Conservation (phyloP, 192 early-diverging fungal species). For the Podila horticola region DNA sequence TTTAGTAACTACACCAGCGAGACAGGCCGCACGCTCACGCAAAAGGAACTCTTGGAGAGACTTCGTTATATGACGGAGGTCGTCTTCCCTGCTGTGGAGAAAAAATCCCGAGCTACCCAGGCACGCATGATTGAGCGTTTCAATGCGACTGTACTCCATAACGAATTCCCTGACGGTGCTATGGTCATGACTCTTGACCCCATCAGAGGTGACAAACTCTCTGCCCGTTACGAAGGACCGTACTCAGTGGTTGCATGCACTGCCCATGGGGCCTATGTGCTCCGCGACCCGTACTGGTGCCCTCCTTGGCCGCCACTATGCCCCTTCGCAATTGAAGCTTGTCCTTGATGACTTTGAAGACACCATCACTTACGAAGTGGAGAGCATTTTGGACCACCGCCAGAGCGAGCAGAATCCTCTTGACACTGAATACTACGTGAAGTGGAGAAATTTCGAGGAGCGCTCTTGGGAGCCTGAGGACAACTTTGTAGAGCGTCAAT, state of each 20-base stretch:
- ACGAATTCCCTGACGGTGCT: too few species aligned
- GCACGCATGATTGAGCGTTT: too few species aligned
- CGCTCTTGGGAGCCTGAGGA: slow-evolving; percentile 16
- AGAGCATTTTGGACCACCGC: slow-evolving; percentile 2
- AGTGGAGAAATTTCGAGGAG: slow-evolving; percentile 3
- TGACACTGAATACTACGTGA: background rate
- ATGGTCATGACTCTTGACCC: too few species aligned
- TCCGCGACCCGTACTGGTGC: slow-evolving; percentile 6
- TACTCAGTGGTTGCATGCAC: background rate
- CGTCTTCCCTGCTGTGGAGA: too few species aligned
- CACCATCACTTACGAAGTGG: slow-evolving; percentile 1
- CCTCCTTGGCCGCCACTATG: background rate
- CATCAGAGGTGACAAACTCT: too few species aligned
- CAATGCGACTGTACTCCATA: too few species aligned
- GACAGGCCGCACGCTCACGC: too few species aligned
- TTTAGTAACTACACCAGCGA: too few species aligned
- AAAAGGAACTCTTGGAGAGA: too few species aligned
- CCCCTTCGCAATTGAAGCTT: background rate
- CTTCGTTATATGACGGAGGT: too few species aligned
- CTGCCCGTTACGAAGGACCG: background rate
- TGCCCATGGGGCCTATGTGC: background rate
- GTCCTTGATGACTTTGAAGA: slow-evolving; percentile 7
- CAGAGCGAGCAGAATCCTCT: background rate
- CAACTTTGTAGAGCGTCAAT: slow-evolving; percentile 3
- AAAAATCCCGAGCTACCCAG: too few species aligned